Evolutionary conservation across 75 land plant genomes (phyloP).

Genomic region (Adiantum capillusveneris): DNA sequence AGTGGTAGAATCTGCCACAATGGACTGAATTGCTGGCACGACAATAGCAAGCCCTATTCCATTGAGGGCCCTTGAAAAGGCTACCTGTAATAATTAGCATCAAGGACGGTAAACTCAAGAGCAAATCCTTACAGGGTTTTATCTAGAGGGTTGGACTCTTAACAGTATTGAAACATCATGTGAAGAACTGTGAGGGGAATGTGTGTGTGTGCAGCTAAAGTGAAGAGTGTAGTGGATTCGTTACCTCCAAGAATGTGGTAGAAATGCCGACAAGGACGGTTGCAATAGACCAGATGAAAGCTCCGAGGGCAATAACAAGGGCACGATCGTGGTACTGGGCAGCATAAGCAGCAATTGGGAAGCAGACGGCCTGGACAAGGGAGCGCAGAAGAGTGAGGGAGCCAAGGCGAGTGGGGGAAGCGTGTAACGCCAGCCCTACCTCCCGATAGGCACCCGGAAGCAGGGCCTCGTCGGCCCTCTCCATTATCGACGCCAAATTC

Average conservation of each 20-base stretch:
- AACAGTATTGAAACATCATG: too few species aligned
- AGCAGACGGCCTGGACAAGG: conserved; percentile 22
- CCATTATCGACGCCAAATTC: conserved; percentile 29
- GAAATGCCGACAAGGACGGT: conserved; percentile 32
- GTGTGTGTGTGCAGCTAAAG: too few species aligned
- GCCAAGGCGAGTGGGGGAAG: conserved; percentile 20
- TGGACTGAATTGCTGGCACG: conserved; percentile 32
- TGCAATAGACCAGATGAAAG: conserved; percentile 24
- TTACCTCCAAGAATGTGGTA: conserved; percentile 22
- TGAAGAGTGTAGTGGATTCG: too few species aligned
- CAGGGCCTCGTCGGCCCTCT: conserved; percentile 31
- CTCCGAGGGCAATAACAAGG: conserved; percentile 22
- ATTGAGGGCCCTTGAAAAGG: conserved; percentile 26
- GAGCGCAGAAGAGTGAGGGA: conserved; percentile 27
- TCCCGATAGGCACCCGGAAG: conserved; percentile 31
- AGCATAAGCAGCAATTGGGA: conserved; percentile 25
- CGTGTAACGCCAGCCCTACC: conserved; percentile 30
- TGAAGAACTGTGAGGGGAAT: too few species aligned
- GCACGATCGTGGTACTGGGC: conserved; percentile 20
- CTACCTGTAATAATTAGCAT: conserved; percentile 15
- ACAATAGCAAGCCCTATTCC: conserved; percentile 35
- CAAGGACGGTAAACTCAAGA: too few species aligned
- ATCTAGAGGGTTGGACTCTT: too few species aligned
- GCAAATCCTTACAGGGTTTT: too few species aligned
- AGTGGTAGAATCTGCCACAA: conserved; percentile 26